phyloP scores from a whole-genome alignment of 257 asterid genomes.

The Salvia miltiorrhiza region DNA sequence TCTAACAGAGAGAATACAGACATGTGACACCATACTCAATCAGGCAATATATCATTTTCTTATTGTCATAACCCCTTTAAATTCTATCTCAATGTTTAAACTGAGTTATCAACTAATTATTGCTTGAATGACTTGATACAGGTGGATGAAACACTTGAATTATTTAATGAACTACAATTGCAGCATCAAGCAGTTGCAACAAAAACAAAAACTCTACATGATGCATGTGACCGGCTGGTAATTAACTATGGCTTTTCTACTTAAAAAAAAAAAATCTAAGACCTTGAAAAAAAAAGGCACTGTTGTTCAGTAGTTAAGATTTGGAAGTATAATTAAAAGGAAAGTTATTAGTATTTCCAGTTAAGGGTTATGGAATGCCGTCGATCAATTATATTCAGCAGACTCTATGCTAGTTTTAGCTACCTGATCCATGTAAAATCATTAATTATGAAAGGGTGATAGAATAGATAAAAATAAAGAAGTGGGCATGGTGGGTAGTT shows the following conservation, averaged over 20 bases:
- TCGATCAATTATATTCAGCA: neutral
- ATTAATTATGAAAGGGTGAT: constrained; percentile 3
- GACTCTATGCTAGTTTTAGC: constrained; percentile 12
- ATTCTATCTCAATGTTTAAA: constrained; percentile 5
- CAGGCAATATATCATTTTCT: constrained; percentile 48
- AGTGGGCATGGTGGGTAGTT: neutral
- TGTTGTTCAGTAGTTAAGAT: constrained; percentile 2
- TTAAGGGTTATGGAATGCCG: neutral
- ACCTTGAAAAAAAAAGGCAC: neutral
- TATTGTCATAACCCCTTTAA: neutral
- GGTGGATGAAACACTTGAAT: constrained; percentile 97
- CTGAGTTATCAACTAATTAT: constrained; percentile 20
- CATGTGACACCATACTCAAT: constrained; percentile 84
- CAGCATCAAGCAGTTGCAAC: constrained; percentile 99
- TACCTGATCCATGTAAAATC: constrained; percentile 1
- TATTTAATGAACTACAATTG: constrained; percentile 83
- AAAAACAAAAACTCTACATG: constrained; percentile 95
- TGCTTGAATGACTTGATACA: constrained; percentile 34
- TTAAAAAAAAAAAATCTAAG: too few relatives aligned
- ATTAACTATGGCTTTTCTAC: neutral
- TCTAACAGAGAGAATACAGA: constrained; percentile 80
- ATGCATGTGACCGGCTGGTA: constrained; percentile 98
- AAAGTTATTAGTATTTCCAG: neutral
- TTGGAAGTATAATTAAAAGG: constrained; percentile 9
- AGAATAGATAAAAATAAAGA: neutral